Base-by-base conservation (phyloP, 108 stramenopile species). In the Bacterosira constricta region DNA sequence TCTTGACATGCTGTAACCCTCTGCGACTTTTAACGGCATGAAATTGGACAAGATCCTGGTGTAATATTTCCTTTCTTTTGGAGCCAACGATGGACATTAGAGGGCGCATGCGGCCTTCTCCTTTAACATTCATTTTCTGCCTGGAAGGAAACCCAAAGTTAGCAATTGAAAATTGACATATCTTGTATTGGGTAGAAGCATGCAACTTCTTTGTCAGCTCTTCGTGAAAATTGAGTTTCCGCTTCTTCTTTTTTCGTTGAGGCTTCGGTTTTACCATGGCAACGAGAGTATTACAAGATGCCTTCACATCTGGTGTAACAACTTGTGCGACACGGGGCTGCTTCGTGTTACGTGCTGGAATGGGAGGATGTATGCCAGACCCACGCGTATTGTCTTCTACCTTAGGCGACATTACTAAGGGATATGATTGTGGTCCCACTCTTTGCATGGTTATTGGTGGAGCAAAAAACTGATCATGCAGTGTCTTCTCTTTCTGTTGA, bases 101-200 rank as follows among this genome's bases (percentile, higher is more conserved):
- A 36, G 8, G n/a, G 11, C 27, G 13, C 1, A 9, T 36, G 1
- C 36, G 3, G 18, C 11, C 29, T 18, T 49, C 26, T 49, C 47
- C 26, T 25, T 25, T 10, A 25, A 13, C 1, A 20, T 21, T 15
- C n/a, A 36, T 56, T 15, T 20, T 37, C n/a, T 56, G 34, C 1
- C 13, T 55, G n/a, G 55, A 1, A 49, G 55, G 55, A 36, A 56
- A 56, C 20, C 55, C 55, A 37, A 56, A 56, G 35, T 56, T 18
- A 36, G n/a, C 18, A 32, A 56, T 29, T 4, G n/a, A n/a, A 32
- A 56, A 56, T 35, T 15, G 20, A 36, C 34, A 1, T 15, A 36
- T 17, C 11, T n/a, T n/a, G n/a, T n/a, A n/a, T n/a, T 13, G 30
- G 0, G 11, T 32, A 15, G 32, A n/a, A 26, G 18, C 12, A 34